Conservation (phyloP, 768 basidiomycete genomes). For the Lepiota subincarnata region DNA sequence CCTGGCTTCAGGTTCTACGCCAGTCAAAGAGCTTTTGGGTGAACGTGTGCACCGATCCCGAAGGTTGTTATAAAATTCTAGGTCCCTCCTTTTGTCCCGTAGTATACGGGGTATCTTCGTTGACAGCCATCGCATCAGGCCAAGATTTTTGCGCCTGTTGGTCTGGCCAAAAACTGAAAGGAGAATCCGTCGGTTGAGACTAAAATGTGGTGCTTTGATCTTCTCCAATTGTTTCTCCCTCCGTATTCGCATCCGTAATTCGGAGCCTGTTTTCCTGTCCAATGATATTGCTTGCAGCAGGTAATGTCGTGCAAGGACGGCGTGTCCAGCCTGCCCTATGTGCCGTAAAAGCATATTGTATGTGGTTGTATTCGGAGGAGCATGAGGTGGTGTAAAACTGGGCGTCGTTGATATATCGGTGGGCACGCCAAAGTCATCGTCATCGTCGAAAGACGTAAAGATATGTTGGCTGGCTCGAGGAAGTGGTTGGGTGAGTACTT, state of each 20-base stretch:
- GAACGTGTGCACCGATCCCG: constrained; percentile 17
- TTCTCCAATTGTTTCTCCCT: constrained; percentile 24
- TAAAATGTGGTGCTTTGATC: constrained; percentile 47
- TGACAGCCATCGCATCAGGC: constrained; percentile 56
- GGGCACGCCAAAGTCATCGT: constrained; percentile 59
- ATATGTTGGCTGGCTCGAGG: constrained; percentile 45
- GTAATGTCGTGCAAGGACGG: constrained; percentile 63
- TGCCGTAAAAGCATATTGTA: constrained; percentile 61
- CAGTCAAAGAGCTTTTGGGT: neutral
- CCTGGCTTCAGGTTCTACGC: constrained; percentile 13
- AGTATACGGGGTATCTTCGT: constrained; percentile 43
- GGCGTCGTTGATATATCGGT: constrained; percentile 28
- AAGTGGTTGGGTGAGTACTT: constrained; percentile 71
- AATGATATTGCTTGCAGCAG: constrained; percentile 46
- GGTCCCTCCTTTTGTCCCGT: constrained; percentile 43
- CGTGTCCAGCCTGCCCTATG: constrained; percentile 43
- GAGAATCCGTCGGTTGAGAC: constrained; percentile 52
- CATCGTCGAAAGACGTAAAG: constrained; percentile 60
- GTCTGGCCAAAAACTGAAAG: constrained; percentile 54
- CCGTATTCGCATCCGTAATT: constrained; percentile 24
- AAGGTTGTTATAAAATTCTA: constrained; percentile 37
- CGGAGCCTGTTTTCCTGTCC: constrained; percentile 34
- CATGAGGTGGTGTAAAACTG: constrained; percentile 36
- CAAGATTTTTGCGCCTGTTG: constrained; percentile 55
- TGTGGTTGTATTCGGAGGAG: constrained; percentile 62